These are phyloP conservation scores for Candida railenensis DNA, from an alignment of 805 yeast genomes.

Conservation along the genomic window DNA sequence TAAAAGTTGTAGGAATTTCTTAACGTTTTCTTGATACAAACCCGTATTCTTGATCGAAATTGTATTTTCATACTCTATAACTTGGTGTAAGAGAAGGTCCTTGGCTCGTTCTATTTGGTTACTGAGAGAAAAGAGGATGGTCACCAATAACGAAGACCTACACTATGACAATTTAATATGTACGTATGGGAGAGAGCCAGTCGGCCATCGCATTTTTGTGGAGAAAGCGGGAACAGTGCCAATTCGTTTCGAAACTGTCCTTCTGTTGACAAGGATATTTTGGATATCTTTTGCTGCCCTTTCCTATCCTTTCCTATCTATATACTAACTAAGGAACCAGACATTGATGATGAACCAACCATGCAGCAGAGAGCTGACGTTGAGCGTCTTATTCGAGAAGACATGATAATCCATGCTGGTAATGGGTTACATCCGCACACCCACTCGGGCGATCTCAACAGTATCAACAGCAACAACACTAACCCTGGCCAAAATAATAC, in stretches of 20 bases:
- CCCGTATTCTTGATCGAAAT: too few species aligned
- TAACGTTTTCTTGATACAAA: too few species aligned
- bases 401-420: constrained; percentile 13
- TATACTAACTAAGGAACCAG: constrained; percentile 12
- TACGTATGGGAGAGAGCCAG: constrained; percentile 21
- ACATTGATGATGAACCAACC: constrained; percentile 34
- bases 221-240: not conserved
- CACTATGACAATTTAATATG: constrained; percentile 40
- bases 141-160: constrained; percentile 26
- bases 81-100: too few species aligned
- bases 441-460: not conserved
- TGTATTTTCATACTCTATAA: too few species aligned
- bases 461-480: not conserved
- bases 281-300: too few species aligned
- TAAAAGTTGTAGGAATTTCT: too few species aligned
- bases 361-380: constrained; percentile 35
- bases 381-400: constrained; percentile 31
- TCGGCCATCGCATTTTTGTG: not conserved
- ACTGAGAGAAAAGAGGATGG: constrained; percentile 9
- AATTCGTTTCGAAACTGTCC: too few species aligned
- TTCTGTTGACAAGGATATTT: too few species aligned
- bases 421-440: constrained; percentile 1
- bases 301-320: not conserved
- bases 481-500: not conserved
- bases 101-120: not conserved